phyloP scores from a whole-genome alignment of 176 grass and related monocot genomes.

The Chrysopogon serrulatus region DNA sequence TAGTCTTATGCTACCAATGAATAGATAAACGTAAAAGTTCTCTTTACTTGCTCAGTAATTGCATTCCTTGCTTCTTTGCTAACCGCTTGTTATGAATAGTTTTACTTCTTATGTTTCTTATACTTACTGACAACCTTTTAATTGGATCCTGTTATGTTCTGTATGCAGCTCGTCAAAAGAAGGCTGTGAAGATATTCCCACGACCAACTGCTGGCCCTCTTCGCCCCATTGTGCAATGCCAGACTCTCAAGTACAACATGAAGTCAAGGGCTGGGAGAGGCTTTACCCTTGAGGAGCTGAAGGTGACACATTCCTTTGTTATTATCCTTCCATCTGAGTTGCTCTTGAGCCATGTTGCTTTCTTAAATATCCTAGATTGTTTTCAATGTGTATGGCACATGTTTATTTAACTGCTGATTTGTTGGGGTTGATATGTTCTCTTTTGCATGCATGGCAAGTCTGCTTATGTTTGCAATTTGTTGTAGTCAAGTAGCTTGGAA shows the following conservation, averaged over 20 bases:
- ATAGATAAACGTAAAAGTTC: neutral
- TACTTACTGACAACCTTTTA: neutral
- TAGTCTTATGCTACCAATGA: neutral
- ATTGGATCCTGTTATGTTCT: neutral
- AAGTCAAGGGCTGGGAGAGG: constrained; percentile 86
- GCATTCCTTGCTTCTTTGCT: neutral
- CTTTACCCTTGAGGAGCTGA: constrained; percentile 80
- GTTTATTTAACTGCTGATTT: neutral
- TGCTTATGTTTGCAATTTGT: neutral
- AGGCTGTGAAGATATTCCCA: constrained; percentile 90
- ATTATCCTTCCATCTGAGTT: no score
- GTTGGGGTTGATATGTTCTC: neutral
- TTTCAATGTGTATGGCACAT: neutral
- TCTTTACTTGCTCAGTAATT: neutral
- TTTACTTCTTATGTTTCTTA: no score
- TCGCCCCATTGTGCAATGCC: constrained; percentile 76
- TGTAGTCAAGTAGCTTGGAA: neutral
- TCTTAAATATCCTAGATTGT: neutral
- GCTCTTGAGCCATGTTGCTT: neutral
- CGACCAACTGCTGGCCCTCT: constrained; percentile 72
- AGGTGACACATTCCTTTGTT: constrained; percentile 46
- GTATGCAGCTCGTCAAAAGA: constrained; percentile 72
- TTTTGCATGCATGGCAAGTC: neutral
- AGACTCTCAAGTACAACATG: constrained; percentile 93
- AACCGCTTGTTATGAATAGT: neutral